A percentile compares a stretch with the other conserved stretches of the same genome.
phyloP scores from a whole-genome alignment of 495 filamentous ascomycete species.

The Penicillium goetzii region DNA sequence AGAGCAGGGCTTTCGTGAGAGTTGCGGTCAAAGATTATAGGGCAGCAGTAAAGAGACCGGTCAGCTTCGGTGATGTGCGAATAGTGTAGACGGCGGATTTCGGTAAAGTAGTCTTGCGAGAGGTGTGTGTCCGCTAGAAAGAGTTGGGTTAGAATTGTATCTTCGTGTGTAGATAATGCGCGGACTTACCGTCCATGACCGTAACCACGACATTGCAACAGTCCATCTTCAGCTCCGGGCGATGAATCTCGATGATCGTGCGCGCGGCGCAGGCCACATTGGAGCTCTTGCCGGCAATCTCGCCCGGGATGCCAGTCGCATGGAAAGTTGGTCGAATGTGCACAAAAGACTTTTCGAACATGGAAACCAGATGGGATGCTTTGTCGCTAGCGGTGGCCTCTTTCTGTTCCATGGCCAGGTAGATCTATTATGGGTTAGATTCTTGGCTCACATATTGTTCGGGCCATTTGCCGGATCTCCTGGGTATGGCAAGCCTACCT shows the following conservation, averaged over 20 bases:
- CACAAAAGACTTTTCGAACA: slow-evolving; percentile 62
- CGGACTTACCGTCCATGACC: slow-evolving; percentile 66
- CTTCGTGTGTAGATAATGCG: neutral
- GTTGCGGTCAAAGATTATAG: slow-evolving; percentile 75
- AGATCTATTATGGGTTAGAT: slow-evolving; percentile 51
- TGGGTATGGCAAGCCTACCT: slow-evolving; percentile 50
- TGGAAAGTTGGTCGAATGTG: slow-evolving; percentile 64
- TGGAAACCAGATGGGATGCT: slow-evolving; percentile 54
- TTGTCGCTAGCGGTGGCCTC: slow-evolving; percentile 58
- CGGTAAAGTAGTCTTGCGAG: slow-evolving; percentile 63
- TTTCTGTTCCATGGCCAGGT: slow-evolving; percentile 72
- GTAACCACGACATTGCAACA: slow-evolving; percentile 66
- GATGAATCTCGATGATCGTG: slow-evolving; percentile 60
- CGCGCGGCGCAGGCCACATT: slow-evolving; percentile 68
- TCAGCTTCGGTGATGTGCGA: slow-evolving; percentile 54
- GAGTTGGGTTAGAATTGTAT: slow-evolving; percentile 15
- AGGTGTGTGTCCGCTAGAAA: slow-evolving; percentile 68
- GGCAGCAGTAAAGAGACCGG: slow-evolving; percentile 65
- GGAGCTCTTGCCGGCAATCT: slow-evolving; percentile 70
- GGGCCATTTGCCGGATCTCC: neutral
- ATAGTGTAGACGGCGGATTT: slow-evolving; percentile 62
- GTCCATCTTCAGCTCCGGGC: slow-evolving; percentile 38
- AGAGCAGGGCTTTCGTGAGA: slow-evolving; percentile 64
- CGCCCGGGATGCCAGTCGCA: slow-evolving; percentile 60
- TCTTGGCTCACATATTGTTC: neutral